Conservation (phyloP, 371 early-diverging fungal genomes). For the Parasitella parasitica region DNA sequence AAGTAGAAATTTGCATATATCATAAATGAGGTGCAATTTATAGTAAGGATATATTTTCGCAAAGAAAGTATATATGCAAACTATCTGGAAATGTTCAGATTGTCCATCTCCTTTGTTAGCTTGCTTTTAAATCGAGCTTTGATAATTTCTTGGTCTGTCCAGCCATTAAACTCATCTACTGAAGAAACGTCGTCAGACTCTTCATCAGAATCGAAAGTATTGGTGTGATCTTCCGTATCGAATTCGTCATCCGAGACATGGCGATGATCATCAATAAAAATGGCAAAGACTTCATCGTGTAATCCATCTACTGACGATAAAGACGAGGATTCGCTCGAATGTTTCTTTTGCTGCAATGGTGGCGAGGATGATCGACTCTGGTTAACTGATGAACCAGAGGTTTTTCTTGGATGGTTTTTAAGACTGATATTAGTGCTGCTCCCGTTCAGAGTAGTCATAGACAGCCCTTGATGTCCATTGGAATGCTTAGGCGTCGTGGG, state of each 20-base stretch:
- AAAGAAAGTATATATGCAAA: not conserved
- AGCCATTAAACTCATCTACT: slow-evolving; percentile 31
- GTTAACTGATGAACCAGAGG: not conserved
- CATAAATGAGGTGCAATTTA: too few species aligned
- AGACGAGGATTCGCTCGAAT: not conserved
- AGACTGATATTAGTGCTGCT: not conserved
- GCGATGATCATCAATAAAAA: slow-evolving; percentile 7
- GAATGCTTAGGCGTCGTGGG: slow-evolving; percentile 1
- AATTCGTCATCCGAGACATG: slow-evolving; percentile 8
- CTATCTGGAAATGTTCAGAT: not conserved
- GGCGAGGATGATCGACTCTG: slow-evolving; percentile 7
- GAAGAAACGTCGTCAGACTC: slow-evolving; percentile 12
- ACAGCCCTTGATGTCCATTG: not conserved
- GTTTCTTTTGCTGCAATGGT: not conserved
- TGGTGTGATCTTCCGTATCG: not conserved
- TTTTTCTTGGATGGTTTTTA: not conserved
- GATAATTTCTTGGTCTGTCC: slow-evolving; percentile 48
- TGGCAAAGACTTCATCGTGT: slow-evolving; percentile 10
- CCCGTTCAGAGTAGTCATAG: not conserved
- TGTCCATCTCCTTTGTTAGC: not conserved
- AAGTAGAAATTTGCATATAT: too few species aligned
- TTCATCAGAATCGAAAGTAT: slow-evolving; percentile 9
- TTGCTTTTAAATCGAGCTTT: slow-evolving; percentile 8
- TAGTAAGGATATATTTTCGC: not conserved
- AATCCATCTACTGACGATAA: slow-evolving; percentile 1